Conservation (phyloP, 2,329 filamentous ascomycete genomes). For the Monosporascus sp. region DNA sequence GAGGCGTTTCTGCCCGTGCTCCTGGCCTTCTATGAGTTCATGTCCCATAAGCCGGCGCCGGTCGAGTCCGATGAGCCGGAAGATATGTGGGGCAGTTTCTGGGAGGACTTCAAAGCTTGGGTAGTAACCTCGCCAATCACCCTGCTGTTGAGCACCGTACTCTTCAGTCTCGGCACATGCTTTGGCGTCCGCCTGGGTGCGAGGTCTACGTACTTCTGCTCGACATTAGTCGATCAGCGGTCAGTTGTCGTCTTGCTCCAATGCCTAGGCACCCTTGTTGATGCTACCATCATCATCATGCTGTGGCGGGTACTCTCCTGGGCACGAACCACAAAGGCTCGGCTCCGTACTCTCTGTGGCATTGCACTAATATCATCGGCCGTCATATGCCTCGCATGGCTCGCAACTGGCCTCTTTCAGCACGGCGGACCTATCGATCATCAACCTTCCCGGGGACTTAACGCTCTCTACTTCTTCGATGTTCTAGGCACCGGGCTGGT, state of each 20-base stretch:
- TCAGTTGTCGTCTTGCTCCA: conserved; percentile 37
- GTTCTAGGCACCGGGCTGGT: conserved; percentile 43
- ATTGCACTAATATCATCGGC: conserved; percentile 38
- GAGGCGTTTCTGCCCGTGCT: conserved; percentile 46
- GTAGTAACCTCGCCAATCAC: conserved; percentile 36
- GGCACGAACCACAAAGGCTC: conserved; percentile 42
- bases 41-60: conserved; percentile 30
- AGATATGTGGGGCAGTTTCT: conserved; percentile 37
- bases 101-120: conserved; percentile 46
- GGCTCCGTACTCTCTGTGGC: conserved; percentile 40
- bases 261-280: conserved; percentile 39
- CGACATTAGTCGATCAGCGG: conserved; percentile 35
- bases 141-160: conserved; percentile 29
- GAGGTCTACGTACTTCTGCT: conserved; percentile 50
- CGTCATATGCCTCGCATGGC: conserved; percentile 32
- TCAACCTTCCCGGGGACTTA: conserved; percentile 30
- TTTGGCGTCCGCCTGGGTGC: conserved; percentile 32
- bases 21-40: conserved; percentile 40
- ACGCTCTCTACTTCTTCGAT: conserved; percentile 44
- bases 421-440: conserved; percentile 17
- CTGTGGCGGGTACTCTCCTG: conserved; percentile 49
- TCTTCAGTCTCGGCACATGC: conserved; percentile 41
- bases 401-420: conserved; percentile 26
- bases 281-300: conserved; percentile 42
- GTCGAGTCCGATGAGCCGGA: conserved; percentile 42